These are phyloP conservation scores for Yamadazyma endophytica DNA, from an alignment of 805 yeast species.

Conservation along the genomic window DNA sequence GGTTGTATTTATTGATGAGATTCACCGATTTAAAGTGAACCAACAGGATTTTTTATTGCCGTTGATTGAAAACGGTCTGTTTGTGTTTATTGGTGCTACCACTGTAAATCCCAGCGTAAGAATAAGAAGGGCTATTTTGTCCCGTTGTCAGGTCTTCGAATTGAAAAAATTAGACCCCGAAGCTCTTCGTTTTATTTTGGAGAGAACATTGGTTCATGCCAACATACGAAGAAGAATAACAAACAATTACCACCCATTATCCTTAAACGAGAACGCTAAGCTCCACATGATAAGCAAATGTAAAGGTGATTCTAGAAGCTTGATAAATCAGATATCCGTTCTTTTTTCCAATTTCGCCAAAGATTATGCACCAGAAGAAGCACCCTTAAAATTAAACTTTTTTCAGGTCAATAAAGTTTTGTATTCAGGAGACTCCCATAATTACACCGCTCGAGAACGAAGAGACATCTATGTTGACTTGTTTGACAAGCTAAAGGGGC, in stretches of 20 bases:
- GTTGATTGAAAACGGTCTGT: constrained; percentile 76
- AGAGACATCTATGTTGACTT: background rate
- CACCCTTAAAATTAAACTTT: constrained; percentile 1
- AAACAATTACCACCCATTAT: constrained; percentile 10
- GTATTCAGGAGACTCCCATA: background rate
- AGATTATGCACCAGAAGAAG: background rate
- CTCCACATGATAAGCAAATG: constrained; percentile 14
- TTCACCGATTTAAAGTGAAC: constrained; percentile 78
- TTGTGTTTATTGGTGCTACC: constrained; percentile 90
- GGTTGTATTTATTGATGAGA: constrained; percentile 85
- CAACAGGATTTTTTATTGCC: constrained; percentile 90
- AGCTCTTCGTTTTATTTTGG: constrained; percentile 52
- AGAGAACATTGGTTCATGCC: constrained; percentile 49
- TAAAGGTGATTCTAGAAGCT: constrained; percentile 31
- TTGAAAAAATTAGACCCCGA: constrained; percentile 47
- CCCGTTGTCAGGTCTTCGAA: constrained; percentile 79
- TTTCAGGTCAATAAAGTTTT: constrained; percentile 1
- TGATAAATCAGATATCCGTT: constrained; percentile 30
- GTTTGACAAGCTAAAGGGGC: no score
- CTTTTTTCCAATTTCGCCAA: constrained; percentile 15
- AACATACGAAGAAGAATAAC: constrained; percentile 20
- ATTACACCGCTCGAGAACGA: no score
- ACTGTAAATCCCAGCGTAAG: constrained; percentile 88
- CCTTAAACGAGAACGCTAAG: constrained; percentile 12
- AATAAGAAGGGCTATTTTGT: constrained; percentile 73